phyloP scores from a whole-genome alignment of 371 early-diverging fungal genomes.

The Mortierella sp. region DNA sequence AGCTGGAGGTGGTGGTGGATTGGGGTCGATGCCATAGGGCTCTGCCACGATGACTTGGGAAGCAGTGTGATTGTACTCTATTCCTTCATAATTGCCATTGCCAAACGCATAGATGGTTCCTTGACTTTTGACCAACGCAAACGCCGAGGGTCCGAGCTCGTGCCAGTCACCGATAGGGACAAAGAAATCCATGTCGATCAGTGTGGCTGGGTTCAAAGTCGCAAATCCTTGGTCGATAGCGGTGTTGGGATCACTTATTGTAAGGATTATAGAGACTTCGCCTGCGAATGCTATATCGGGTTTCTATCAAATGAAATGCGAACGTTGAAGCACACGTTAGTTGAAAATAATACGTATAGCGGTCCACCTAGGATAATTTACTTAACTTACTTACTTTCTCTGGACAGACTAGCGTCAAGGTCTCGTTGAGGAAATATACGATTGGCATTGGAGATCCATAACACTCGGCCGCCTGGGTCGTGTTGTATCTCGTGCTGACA shows the following conservation, averaged over 20 bases:
- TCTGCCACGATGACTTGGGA: too few species aligned
- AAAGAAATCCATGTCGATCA: background rate
- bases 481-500: background rate
- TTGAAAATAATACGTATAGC: too few species aligned
- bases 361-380: too few species aligned
- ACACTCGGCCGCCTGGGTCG: background rate
- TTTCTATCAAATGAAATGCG: too few species aligned
- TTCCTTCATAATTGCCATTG: background rate
- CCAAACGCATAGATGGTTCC: background rate
- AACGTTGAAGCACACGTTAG: too few species aligned
- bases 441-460: background rate
- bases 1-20: too few species aligned
- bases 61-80: too few species aligned
- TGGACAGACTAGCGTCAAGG: too few species aligned
- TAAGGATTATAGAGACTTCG: background rate
- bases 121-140: background rate
- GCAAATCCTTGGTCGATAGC: background rate
- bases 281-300: too few species aligned
- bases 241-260: background rate
- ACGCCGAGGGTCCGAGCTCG: background rate
- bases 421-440: too few species aligned
- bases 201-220: background rate
- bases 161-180: background rate
- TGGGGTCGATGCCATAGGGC: too few species aligned
- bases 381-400: too few species aligned